phyloP scores from a whole-genome alignment of 2,329 filamentous ascomycete species.

The Trichoderma brevicompactum region DNA sequence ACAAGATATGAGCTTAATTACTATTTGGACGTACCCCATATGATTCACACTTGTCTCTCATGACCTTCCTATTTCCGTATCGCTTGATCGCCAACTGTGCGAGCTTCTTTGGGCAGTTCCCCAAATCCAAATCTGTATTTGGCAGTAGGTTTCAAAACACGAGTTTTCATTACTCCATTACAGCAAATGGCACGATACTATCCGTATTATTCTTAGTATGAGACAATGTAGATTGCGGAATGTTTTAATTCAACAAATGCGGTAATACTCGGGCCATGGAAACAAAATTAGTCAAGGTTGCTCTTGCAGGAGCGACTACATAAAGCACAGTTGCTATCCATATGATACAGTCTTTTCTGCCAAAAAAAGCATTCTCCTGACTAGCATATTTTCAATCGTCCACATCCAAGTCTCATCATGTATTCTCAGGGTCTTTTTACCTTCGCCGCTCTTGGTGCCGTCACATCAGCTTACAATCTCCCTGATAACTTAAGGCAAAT shows the following conservation, averaged over 20 bases:
- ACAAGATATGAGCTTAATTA: constrained; percentile 3
- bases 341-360: neutral
- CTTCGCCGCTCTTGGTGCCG: constrained; percentile 27
- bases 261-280: neutral
- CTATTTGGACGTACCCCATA: neutral
- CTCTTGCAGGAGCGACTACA: neutral
- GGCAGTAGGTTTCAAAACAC: neutral
- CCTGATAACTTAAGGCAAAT: constrained; percentile 29
- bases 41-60: neutral
- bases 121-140: neutral
- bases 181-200: neutral
- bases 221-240: neutral
- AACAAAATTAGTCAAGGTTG: neutral
- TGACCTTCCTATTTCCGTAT: constrained; percentile 12
- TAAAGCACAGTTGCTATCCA: neutral
- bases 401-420: neutral
- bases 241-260: neutral
- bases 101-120: neutral
- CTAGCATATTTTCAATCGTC: neutral
- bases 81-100: neutral
- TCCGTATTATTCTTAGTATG: neutral
- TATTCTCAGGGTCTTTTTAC: constrained; percentile 15
- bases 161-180: neutral
- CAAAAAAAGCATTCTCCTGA: too few relatives aligned
- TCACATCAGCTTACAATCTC: constrained; percentile 29